A percentile compares a stretch with the other conserved stretches of the same genome.
Evolutionary conservation across 257 asterid genomes (phyloP).

Genomic region (Petrea volubilis): DNA sequence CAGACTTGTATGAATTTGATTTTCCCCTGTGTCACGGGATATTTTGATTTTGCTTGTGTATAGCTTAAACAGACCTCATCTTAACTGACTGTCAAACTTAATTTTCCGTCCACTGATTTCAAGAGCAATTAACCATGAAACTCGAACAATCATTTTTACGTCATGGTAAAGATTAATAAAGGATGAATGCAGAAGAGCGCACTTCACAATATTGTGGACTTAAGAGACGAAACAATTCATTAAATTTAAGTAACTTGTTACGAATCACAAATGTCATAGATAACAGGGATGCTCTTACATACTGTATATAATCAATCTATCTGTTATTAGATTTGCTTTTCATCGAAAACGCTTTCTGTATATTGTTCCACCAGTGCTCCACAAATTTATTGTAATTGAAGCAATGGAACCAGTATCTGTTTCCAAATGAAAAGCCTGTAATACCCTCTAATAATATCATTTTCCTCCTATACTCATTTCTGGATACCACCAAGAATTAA

Average conservation of each 20-base stretch:
- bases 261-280: neutral
- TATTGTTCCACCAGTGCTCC: conserved; percentile 3
- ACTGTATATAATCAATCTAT: neutral
- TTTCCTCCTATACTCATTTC: neutral
- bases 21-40: neutral
- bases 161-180: neutral
- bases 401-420: neutral
- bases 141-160: neutral
- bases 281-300: neutral
- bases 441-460: neutral
- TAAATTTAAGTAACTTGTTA: no score
- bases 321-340: neutral
- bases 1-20: neutral
- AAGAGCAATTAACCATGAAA: neutral
- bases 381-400: conserved; percentile 1
- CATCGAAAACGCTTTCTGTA: neutral
- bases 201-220: neutral
- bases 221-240: neutral
- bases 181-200: neutral
- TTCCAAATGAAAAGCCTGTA: neutral
- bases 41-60: neutral
- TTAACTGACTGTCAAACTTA: neutral
- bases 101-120: neutral
- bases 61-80: neutral
- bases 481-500: neutral